A percentile compares a stretch with the other conserved stretches of the same genome.
Evolutionary conservation across 2,329 filamentous ascomycete species (phyloP).

Genomic region (Xylariales sp.): DNA sequence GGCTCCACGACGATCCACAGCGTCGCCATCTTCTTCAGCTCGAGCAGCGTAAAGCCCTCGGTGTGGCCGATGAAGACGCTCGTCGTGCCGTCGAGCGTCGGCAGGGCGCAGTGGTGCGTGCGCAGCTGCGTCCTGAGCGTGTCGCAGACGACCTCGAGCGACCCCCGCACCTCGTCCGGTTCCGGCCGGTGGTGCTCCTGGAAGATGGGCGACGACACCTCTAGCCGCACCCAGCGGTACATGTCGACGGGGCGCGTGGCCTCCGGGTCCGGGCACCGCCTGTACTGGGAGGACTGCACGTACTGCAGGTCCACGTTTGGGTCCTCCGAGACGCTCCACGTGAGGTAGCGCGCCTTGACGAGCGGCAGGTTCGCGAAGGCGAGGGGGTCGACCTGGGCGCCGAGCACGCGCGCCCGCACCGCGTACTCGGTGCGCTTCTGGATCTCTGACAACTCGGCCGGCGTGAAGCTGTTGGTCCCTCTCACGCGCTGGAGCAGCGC

Average conservation of each 20-base stretch:
- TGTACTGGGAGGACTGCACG: neutral
- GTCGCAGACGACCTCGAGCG: constrained; percentile 8
- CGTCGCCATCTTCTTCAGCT: constrained; percentile 40
- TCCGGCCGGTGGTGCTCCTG: neutral
- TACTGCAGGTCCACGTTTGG: neutral
- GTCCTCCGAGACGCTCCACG: constrained; percentile 8
- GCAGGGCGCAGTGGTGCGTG: constrained; percentile 39
- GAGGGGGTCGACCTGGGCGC: neutral
- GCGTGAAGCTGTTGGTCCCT: neutral
- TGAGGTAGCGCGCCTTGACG: neutral
- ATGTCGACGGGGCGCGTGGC: neutral
- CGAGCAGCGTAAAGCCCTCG: constrained; percentile 36
- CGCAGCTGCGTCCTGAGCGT: constrained; percentile 34
- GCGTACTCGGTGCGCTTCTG: constrained; percentile 1
- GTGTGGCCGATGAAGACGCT: constrained; percentile 37
- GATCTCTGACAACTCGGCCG: neutral
- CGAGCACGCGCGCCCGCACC: neutral
- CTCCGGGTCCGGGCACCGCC: neutral
- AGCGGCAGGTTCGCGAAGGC: neutral
- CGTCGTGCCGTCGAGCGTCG: constrained; percentile 34
- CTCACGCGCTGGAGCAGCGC: neutral
- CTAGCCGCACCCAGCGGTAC: constrained; percentile 37
- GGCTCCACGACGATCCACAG: constrained; percentile 24
- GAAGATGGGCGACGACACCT: constrained; percentile 40
- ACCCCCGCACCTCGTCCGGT: too few species aligned